A percentile compares a stretch with the other conserved stretches of the same genome.
These are phyloP conservation scores for Gossypium davidsonii DNA, from an alignment of 441 rosid species.

Conservation along the genomic window DNA sequence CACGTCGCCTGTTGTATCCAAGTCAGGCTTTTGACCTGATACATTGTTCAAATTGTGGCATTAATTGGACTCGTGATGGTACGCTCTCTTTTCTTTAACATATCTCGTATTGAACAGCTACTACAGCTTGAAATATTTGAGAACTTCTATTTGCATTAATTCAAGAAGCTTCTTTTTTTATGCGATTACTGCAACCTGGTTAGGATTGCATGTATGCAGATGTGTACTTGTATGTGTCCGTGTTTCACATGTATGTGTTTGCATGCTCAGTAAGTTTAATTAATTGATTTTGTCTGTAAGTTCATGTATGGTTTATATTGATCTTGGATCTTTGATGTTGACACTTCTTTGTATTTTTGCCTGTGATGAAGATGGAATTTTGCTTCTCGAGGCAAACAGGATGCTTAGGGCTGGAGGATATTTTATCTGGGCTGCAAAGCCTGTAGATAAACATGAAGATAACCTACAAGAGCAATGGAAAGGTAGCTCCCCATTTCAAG, in stretches of 20 bases:
- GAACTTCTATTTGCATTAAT: conserved; percentile 1
- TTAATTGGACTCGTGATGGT: conserved; percentile 64
- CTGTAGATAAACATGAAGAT: conserved; percentile 50
- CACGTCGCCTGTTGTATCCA: conserved; percentile 46
- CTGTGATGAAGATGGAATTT: conserved; percentile 44
- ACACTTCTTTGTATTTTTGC: conserved; percentile 3
- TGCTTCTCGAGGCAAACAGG: conserved; percentile 59
- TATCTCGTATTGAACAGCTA: background rate
- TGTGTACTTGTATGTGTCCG: background rate
- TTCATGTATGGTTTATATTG: background rate
- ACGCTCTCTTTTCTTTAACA: conserved; percentile 9
- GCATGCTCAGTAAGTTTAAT: background rate
- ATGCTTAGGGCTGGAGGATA: conserved; percentile 70
- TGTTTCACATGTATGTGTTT: background rate
- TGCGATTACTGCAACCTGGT: background rate
- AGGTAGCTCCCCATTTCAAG: conserved; percentile 28
- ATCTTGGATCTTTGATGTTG: background rate
- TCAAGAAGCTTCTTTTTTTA: background rate
- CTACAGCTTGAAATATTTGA: background rate
- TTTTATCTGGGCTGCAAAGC: conserved; percentile 62
- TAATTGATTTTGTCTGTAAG: background rate
- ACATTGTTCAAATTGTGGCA: conserved; percentile 62
- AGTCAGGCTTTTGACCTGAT: conserved; percentile 66
- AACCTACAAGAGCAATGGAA: conserved; percentile 48
- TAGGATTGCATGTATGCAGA: conserved; percentile 7